phyloP scores from a whole-genome alignment of 352 stramenopile species.

The Pythium dissimile region DNA sequence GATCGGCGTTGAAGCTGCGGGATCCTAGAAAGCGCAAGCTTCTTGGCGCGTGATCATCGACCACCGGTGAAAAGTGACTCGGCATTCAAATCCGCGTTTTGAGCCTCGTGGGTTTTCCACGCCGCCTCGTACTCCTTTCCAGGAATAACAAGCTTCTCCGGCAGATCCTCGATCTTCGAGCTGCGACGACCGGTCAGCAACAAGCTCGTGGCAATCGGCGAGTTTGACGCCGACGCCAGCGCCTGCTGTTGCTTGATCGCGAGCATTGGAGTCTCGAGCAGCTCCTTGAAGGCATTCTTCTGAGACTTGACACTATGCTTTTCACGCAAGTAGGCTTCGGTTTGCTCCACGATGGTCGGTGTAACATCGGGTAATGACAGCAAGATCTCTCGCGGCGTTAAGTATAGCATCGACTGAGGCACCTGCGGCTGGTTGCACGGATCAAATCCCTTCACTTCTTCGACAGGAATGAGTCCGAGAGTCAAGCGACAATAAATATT shows the following conservation, averaged over 20 bases:
- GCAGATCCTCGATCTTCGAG: conserved; percentile 65
- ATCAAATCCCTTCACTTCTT: conserved; percentile 81
- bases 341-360: conserved; percentile 31
- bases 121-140: conserved; percentile 43
- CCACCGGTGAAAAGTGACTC: conserved; percentile 39
- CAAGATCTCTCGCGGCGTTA: conserved; percentile 48
- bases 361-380: conserved; percentile 56
- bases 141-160: conserved; percentile 62
- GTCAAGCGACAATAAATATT: conserved; percentile 80
- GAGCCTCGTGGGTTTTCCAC: conserved; percentile 43
- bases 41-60: not conserved
- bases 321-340: conserved; percentile 53
- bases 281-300: conserved; percentile 81
- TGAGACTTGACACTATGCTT: conserved; percentile 81
- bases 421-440: conserved; percentile 68
- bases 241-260: conserved; percentile 42
- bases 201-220: conserved; percentile 28
- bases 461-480: conserved; percentile 57
- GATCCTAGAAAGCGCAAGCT: not conserved
- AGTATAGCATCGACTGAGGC: conserved; percentile 38
- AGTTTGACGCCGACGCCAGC: conserved; percentile 22
- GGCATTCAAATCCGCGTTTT: conserved; percentile 43
- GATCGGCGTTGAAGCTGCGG: too few relatives aligned
- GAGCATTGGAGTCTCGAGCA: conserved; percentile 65
- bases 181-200: conserved; percentile 22